Conservation (phyloP, 2,329 filamentous ascomycete genomes). For the Geosmithia putterillii region DNA sequence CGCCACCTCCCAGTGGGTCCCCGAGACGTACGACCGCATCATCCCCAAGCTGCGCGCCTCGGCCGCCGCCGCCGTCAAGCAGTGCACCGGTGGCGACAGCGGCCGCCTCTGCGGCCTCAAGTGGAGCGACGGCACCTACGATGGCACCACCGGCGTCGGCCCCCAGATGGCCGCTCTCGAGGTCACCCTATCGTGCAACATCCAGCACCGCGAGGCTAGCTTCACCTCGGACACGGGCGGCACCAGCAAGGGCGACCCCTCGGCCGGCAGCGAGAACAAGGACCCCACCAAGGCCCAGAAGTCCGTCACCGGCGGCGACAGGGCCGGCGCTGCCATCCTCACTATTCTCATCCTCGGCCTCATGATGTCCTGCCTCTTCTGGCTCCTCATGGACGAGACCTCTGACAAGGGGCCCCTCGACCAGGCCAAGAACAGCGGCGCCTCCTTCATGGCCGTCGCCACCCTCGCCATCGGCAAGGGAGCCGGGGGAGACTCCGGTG, state of each 20-base stretch:
- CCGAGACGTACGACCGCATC: constrained; percentile 40
- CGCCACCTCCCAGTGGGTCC: constrained; percentile 49
- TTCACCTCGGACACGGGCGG: constrained; percentile 43
- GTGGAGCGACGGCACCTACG: constrained; percentile 45
- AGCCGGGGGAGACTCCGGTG: no score
- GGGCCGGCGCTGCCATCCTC: constrained; percentile 52
- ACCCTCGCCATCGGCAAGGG: not conserved
- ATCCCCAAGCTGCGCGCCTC: constrained; percentile 41
- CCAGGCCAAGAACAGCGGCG: constrained; percentile 13
- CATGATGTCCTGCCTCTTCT: constrained; percentile 38
- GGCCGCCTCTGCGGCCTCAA: constrained; percentile 46
- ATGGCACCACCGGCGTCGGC: constrained; percentile 50
- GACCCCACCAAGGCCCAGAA: constrained; percentile 11
- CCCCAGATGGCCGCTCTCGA: constrained; percentile 62
- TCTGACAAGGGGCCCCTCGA: constrained; percentile 17
- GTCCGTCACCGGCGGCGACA: constrained; percentile 43
- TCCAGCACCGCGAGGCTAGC: constrained; percentile 27
- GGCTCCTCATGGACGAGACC: constrained; percentile 36
- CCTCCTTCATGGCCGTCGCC: constrained; percentile 6
- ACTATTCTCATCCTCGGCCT: constrained; percentile 45
- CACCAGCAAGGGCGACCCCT: constrained; percentile 35
- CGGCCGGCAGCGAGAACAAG: constrained; percentile 31
- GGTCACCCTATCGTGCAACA: constrained; percentile 49
- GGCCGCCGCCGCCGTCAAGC: constrained; percentile 41
- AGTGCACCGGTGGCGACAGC: constrained; percentile 45